Evolutionary conservation across 164 flowering plant species (phyloP).

Genomic region (Vitis vinifera): ASM3070453v1 NC_081811.1:2110001-2110500

Average conservation of each 20-base stretch:
- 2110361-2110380: conserved; percentile 92
- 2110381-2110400: conserved; percentile 99
- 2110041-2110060: too few relatives aligned
- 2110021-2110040: too few relatives aligned
- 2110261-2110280: conserved; percentile 7
- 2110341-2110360: conserved; percentile 97
- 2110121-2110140: too few relatives aligned
- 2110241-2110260: not conserved
- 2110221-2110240: too few relatives aligned
- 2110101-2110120: too few relatives aligned
- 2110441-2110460: conserved; percentile 3
- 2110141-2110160: too few relatives aligned
- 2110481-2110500: not conserved
- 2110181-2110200: too few relatives aligned
- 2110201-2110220: too few relatives aligned
- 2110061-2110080: too few relatives aligned
- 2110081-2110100: too few relatives aligned
- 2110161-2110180: too few relatives aligned
- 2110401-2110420: conserved; percentile 95
- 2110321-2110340: conserved; percentile 93
- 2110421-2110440: conserved; percentile 23
- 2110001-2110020: too few relatives aligned
- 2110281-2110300: conserved; percentile 93
- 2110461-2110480: not conserved
- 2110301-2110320: conserved; percentile 94